Evolutionary conservation across 1,139 yeast species (phyloP), one percentile per base, ranked within the genome.

Genomic region (Pneumocystis carinii): DNA sequence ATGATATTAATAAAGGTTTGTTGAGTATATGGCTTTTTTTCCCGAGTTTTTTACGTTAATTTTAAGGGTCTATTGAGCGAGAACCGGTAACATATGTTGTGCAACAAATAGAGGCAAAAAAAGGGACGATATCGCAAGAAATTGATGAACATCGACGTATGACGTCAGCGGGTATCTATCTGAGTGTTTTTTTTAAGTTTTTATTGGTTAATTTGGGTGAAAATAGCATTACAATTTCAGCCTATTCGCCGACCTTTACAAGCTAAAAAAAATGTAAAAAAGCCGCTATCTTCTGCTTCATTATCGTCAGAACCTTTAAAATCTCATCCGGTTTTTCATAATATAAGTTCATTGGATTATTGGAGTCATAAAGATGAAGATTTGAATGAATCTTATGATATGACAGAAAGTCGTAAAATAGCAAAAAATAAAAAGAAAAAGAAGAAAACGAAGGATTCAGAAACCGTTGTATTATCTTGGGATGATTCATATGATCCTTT

Each of bases 401-500:
- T 10, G 12, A 24, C n/a, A 48, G 55, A 48, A 48, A 24, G n/a
- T 48, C 14, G 32, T 12, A 48, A 48, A 48, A 19, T 29, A 12
- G 32, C 55, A 48, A 48, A 24, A 24, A 48, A 48, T 15, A 32
- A 32, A 14, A 24, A 24, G 19, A 48, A 48, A 24, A 48, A 48
- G 32, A 48, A 48, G 14, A 48, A 48, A 48, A 48, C n/a, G 12
- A 48, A 48, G 27, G 32, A 24, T 24, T n/a, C 1, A 2, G 32
- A 48, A 10, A 29, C 27, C 12, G 55, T 24, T 12, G 8, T 7
- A 24, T 24, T 48, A 17, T 48, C 29, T 24, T 67, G 68, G 68
- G 68, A 67, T 19, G 68, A 66, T 38, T 29, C 57, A 4, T 67
- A 67, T 59, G 68, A 66, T 58, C 66, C 66, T 10, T 32, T 48